A percentile compares a stretch with the other conserved stretches of the same genome.
phyloP scores from a whole-genome alignment of 2,329 filamentous ascomycete species.

The Alternaria ethzedia region DNA sequence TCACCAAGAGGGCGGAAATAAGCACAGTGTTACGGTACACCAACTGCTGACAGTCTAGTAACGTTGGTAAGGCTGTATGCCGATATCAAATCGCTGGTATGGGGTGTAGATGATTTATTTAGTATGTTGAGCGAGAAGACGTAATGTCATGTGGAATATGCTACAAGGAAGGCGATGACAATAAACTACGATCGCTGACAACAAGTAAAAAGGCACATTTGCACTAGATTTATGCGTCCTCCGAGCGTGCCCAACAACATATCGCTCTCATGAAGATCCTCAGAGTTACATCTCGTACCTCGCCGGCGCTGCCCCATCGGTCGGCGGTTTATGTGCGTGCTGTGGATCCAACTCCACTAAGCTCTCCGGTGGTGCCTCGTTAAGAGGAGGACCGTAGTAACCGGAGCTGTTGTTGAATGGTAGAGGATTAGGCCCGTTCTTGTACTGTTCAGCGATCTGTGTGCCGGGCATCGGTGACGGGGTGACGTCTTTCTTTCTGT shows the following conservation, averaged over 20 bases:
- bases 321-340: background rate
- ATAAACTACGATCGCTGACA: background rate
- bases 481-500: background rate
- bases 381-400: background rate
- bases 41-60: background rate
- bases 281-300: background rate
- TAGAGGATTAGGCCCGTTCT: background rate
- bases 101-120: background rate
- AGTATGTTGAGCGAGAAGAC: background rate
- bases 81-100: background rate
- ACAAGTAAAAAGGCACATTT: background rate
- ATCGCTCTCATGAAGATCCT: background rate
- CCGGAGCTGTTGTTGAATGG: background rate
- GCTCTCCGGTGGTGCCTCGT: background rate
- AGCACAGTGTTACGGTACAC: background rate
- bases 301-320: background rate
- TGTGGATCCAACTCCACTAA: background rate
- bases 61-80: background rate
- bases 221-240: background rate
- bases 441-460: background rate
- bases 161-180: background rate
- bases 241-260: rapidly evolving
- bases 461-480: background rate
- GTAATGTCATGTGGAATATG: background rate
- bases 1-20: background rate